These are phyloP conservation scores for Apiospora aurea DNA, from an alignment of 2,329 filamentous ascomycete species.

Conservation along the genomic window DNA sequence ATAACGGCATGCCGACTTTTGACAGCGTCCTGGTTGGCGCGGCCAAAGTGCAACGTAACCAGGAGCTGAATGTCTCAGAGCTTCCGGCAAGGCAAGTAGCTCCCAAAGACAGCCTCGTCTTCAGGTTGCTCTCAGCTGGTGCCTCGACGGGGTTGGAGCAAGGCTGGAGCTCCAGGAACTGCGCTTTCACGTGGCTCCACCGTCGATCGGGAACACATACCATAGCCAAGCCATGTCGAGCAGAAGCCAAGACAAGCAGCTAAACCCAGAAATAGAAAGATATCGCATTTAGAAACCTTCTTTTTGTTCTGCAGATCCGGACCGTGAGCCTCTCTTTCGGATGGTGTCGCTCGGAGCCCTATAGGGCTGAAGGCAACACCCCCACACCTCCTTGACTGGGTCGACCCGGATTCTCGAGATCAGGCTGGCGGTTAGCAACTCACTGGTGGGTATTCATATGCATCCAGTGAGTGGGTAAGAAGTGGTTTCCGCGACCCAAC, in stretches of 20 bases:
- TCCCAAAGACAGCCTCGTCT: not conserved
- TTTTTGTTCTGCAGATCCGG: not conserved
- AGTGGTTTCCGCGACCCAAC: not conserved
- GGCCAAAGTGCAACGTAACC: not conserved
- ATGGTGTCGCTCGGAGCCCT: not conserved
- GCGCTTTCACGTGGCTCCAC: not conserved
- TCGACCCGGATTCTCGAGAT: not conserved
- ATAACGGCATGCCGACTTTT: not conserved
- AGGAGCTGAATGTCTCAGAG: not conserved
- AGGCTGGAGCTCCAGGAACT: not conserved
- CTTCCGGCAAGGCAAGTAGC: not conserved
- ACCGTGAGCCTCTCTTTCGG: conserved; percentile 1
- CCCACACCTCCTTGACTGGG: not conserved
- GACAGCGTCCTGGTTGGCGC: not conserved
- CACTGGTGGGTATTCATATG: not conserved
- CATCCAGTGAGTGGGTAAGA: not conserved
- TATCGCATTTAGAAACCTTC: not conserved
- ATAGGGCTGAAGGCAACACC: conserved; percentile 17
- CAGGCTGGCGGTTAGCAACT: conserved; percentile 2
- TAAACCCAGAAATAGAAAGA: not conserved
- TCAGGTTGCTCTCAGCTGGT: not conserved
- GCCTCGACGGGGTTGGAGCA: not conserved
- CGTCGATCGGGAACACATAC: not conserved
- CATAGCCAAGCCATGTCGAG: not conserved
- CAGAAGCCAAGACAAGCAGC: not conserved